These are phyloP conservation scores for Scalesia atractyloides DNA, from an alignment of 129 eudicot species.

Conservation along the genomic window DNA sequence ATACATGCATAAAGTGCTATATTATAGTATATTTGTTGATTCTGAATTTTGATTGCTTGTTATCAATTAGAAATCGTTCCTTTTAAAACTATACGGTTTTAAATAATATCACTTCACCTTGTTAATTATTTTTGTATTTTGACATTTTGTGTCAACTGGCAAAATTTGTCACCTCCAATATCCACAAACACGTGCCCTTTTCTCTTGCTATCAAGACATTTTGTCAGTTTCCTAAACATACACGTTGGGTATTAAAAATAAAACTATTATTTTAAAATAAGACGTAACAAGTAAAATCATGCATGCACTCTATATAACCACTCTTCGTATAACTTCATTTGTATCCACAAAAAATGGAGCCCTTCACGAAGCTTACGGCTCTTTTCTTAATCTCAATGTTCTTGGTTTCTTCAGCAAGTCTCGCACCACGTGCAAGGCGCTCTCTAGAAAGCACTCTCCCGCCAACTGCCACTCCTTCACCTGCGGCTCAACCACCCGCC, in stretches of 20 bases:
- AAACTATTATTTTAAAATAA: not conserved
- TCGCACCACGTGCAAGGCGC: no score
- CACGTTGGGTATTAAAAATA: not conserved
- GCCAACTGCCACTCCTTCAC: no score
- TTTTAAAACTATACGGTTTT: no score
- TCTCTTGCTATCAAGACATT: constrained; percentile 20
- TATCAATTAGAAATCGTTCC: no score
- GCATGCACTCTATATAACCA: constrained; percentile 34
- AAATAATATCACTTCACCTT: no score
- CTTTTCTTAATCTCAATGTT: constrained; percentile 62
- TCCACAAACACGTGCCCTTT: constrained; percentile 37
- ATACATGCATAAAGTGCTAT: constrained; percentile 26
- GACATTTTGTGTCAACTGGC: constrained; percentile 25
- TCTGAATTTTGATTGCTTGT: no score
- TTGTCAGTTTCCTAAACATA: constrained; percentile 24
- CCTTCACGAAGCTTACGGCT: constrained; percentile 49
- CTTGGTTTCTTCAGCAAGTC: constrained; percentile 46
- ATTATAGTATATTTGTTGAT: not conserved
- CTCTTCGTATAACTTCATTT: constrained; percentile 12
- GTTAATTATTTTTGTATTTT: no score
- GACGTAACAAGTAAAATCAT: not conserved
- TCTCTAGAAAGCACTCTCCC: no score
- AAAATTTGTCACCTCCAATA: constrained; percentile 37
- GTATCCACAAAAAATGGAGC: constrained; percentile 32
- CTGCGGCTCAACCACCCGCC: no score